Percentiles rank a stretch among this genome's conserved stretches.
These are phyloP conservation scores for Serendipita sp. DNA, from an alignment of 1,284 basidiomycete species.

Conservation along the genomic window DNA sequence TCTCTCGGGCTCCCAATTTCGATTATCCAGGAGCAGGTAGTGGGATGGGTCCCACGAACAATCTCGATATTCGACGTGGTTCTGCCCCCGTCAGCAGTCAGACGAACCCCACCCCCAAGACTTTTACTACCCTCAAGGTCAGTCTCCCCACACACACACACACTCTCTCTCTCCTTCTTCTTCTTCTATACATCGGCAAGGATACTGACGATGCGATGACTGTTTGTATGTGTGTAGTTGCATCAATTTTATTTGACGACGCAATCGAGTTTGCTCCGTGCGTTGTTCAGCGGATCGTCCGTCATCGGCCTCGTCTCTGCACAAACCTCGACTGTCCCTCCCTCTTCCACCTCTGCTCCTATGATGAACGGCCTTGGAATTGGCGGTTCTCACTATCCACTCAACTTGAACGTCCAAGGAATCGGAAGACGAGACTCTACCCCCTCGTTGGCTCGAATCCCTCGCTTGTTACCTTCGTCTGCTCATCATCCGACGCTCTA, in stretches of 20 bases:
- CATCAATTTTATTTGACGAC: constrained; percentile 59
- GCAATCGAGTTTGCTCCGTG: constrained; percentile 55
- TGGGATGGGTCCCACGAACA: constrained; percentile 12
- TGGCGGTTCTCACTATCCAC: constrained; percentile 12
- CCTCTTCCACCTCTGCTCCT: constrained; percentile 19
- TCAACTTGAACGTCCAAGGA: constrained; percentile 8
- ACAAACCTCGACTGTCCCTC: constrained; percentile 14
- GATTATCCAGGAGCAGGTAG: background rate
- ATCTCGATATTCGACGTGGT: constrained; percentile 21
- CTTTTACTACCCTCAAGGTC: constrained; percentile 44
- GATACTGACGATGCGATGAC: constrained; percentile 10
- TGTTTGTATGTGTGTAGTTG: constrained; percentile 28
- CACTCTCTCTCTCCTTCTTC: background rate
- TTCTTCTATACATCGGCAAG: no score
- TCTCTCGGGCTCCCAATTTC: background rate
- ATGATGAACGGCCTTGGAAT: constrained; percentile 11
- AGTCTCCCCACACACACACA: constrained; percentile 15
- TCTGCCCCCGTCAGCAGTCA: constrained; percentile 37
- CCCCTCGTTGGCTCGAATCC: constrained; percentile 37
- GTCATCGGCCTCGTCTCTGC: constrained; percentile 40
- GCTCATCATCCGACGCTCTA: constrained; percentile 49
- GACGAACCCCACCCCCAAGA: constrained; percentile 28
- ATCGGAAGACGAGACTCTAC: constrained; percentile 18
- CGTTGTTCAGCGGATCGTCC: constrained; percentile 49
- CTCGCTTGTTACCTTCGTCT: constrained; percentile 48